Base-by-base conservation (phyloP, 768 basidiomycete genomes). In the Sarcodon sp. region DNA sequence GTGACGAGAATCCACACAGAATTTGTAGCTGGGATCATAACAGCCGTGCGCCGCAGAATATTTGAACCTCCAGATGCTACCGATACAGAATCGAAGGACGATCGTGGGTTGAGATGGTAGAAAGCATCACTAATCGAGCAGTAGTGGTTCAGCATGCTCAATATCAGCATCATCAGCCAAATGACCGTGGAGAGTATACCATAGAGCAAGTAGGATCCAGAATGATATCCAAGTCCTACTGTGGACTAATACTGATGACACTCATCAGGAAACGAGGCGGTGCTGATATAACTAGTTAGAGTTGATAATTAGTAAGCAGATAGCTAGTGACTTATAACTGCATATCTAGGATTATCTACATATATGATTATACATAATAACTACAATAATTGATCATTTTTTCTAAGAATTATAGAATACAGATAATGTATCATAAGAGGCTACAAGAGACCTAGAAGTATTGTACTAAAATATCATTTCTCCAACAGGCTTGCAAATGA, bases 11-110 rank as follows among this genome's bases (percentile, higher is more conserved):
- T 50, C 8, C 55, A 53, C 11, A 59, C 49, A 3, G 63, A 56
- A 16, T 66, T 66, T 45, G 51, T 4, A 7, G 56, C 46, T 3
- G 65, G 65, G n/a, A 66, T 31, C 3, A 49, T 15, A 46, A 65
- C 60, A 8, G 60, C 61, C 12, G 48, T 34, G 49, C 61, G 57
- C 1, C 65, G 55, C 4, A 66, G 44, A 49, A 38, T 46, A 15
- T 57, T 45, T 1, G 62, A 53, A 11, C 51, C 1, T 0, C 6
- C 7, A 1, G 35, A 47, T 11, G 50, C 56, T 36, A 49, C 8
- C 7, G 15, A 9, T 7, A 27, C 39, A 13, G 39, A 41, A 13
- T 41, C 27, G 39, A 13, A 41, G 15, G 16, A 15, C 15, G 37
- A 5, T 13, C 37, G 37, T 5, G 5, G 37, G 37, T 27, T 27